These are phyloP conservation scores for Laburnicola sp. DNA, from an alignment of 2,329 filamentous ascomycete genomes.

Conservation along the genomic window DNA sequence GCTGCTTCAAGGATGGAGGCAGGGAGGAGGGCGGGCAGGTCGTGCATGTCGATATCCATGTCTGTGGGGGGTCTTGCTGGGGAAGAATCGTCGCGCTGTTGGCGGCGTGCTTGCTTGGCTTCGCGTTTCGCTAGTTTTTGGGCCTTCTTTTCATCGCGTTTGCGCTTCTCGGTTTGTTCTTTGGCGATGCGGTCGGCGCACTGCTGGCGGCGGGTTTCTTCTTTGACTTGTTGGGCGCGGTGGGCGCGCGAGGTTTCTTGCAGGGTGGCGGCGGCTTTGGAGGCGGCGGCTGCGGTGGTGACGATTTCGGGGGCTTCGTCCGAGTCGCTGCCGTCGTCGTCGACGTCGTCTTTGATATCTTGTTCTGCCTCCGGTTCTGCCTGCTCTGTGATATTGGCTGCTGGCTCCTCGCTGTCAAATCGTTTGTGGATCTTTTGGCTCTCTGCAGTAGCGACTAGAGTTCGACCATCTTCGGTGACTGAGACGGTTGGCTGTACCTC, in stretches of 20 bases:
- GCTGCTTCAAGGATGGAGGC: conserved; percentile 55
- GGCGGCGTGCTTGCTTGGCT: conserved; percentile 3
- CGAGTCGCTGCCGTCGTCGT: conserved; percentile 37
- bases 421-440: conserved; percentile 33
- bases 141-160: conserved; percentile 35
- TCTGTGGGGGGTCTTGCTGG: conserved; percentile 11
- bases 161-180: conserved; percentile 39
- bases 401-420: conserved; percentile 43
- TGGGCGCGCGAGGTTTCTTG: conserved; percentile 36
- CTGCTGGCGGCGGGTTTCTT: conserved; percentile 31
- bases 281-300: conserved; percentile 35
- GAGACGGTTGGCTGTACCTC: too few species aligned
- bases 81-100: conserved; percentile 8
- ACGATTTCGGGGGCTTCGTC: conserved; percentile 47
- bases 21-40: conserved; percentile 56
- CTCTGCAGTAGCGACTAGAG: too few species aligned
- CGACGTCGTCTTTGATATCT: conserved; percentile 20
- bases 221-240: conserved; percentile 33
- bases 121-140: conserved; percentile 26
- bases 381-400: conserved; percentile 10
- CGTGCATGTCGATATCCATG: conserved; percentile 32
- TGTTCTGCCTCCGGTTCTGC: conserved; percentile 17
- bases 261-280: conserved; percentile 31
- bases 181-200: conserved; percentile 36
- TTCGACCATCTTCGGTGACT: too few species aligned